A percentile compares a stretch with the other conserved stretches of the same genome.
These are phyloP conservation scores for Apiospora pterosperma DNA, from an alignment of 2,329 filamentous ascomycete species.

Conservation along the genomic window DNA sequence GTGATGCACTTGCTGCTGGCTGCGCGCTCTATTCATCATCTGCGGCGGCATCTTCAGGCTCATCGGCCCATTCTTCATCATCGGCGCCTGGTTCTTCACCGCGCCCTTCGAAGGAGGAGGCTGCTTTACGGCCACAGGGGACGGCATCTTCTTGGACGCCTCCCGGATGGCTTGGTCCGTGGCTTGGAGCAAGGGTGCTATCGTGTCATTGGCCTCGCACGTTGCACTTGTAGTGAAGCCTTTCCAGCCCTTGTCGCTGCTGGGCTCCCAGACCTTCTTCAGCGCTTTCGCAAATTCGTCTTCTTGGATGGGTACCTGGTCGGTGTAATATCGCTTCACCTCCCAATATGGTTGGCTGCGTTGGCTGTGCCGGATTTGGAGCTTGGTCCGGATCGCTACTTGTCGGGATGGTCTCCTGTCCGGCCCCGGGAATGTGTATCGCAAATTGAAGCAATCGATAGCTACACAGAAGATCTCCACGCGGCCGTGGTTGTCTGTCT, in stretches of 20 bases:
- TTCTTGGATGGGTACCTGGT: not conserved
- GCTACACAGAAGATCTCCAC: slow-evolving; percentile 51
- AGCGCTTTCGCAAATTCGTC: slow-evolving; percentile 25
- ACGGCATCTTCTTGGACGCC: slow-evolving; percentile 9
- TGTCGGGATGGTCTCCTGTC: slow-evolving; percentile 27
- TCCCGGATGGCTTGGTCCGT: slow-evolving; percentile 41
- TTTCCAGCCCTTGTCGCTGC: slow-evolving; percentile 22
- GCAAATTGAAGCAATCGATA: slow-evolving; percentile 55
- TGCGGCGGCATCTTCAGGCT: slow-evolving; percentile 8
- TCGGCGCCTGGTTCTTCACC: not conserved
- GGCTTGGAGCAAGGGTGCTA: slow-evolving; percentile 41
- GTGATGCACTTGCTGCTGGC: not conserved
- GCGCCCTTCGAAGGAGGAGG: slow-evolving; percentile 12
- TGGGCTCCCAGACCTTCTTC: slow-evolving; percentile 23
- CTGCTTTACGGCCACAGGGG: slow-evolving; percentile 22
- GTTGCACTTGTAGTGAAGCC: slow-evolving; percentile 38
- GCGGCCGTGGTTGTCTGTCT: slow-evolving; percentile 39
- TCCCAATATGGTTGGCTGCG: slow-evolving; percentile 51
- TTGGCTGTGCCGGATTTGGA: slow-evolving; percentile 30
- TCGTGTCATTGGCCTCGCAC: slow-evolving; percentile 34
- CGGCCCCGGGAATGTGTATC: slow-evolving; percentile 41
- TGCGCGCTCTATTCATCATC: not conserved
- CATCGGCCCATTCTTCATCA: not conserved
- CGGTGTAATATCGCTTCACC: slow-evolving; percentile 28
- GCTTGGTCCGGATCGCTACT: slow-evolving; percentile 50